Base-by-base conservation (phyloP, 2,329 filamentous ascomycete species). In the Fusarium illudens region DNA sequence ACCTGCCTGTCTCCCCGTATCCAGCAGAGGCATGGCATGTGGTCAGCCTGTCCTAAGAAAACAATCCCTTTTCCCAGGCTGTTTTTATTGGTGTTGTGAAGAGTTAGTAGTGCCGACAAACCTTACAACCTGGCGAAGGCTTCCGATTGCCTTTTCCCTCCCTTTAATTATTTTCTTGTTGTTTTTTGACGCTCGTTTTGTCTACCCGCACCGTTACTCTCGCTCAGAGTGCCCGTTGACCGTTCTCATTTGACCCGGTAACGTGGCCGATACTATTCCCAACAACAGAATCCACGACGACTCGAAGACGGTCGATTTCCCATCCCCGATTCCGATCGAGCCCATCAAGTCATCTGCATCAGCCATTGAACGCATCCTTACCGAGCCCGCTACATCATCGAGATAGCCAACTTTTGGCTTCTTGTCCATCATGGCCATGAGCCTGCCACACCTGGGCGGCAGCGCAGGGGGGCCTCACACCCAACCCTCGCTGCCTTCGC, bases 401-500 rank as follows among this genome's bases (percentile, higher is more conserved):
- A 71, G 65, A 46, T 46, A 74, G 75, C 71, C 75, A 72, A 64
- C 61, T 25, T 58, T 61, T 73, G 76, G 76, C 74, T 56, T 68
- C 73, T 76, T 75, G 78, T 75, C 78, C 78, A 83, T 72, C 77
- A 91, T 91, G 88, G 84, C 88, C 76, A 83, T 86, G 79, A 88
- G 85, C 75, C 80, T 87, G 64, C 84, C 85, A 62, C 79, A 83
- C 44, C 75, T 83, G 65, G 82, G 81, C 68, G 79, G 79, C 63
- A 78, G 81, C 75, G 78, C 77, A 76, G 86, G 85, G 78, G 88
- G 87, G 64, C 86, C 88, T 81, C 93, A 90, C 83, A 93, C 86
- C 67, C 93, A 97, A 81, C 88, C 93, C 60, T 97, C 95, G 64
- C 84, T 99, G 74, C 94, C 95, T 20, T 90, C 93, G 65, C 84